Conservation (phyloP, 257 asterid genomes). For the Eucommia ulmoides region DNA sequence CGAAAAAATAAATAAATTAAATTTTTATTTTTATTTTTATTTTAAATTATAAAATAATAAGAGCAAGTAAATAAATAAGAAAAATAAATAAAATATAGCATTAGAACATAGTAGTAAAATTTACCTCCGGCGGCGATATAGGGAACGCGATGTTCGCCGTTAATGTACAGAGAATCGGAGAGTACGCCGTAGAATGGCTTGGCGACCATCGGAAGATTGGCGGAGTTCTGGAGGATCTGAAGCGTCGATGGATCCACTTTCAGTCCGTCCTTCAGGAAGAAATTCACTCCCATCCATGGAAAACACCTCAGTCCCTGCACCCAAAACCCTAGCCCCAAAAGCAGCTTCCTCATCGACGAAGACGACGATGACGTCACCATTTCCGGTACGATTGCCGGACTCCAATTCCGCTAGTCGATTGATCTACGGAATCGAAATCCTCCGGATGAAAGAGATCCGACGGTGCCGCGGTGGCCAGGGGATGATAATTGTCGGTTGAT, state of each 20-base stretch:
- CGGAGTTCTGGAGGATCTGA: slow-evolving; percentile 87
- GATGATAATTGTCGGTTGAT: no score
- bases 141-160: slow-evolving; percentile 91
- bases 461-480: no score
- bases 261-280: slow-evolving; percentile 82
- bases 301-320: slow-evolving; percentile 93
- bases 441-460: no score
- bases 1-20: no score
- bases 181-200: slow-evolving; percentile 78
- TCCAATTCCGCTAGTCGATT: no score
- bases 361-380: background rate
- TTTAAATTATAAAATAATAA: no score
- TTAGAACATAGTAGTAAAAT: no score
- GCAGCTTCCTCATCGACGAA: slow-evolving; percentile 33
- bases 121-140: slow-evolving; percentile 85
- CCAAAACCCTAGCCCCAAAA: slow-evolving; percentile 75
- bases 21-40: no score
- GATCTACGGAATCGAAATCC: no score
- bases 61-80: background rate
- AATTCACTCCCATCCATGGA: slow-evolving; percentile 91
- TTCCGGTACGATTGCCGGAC: no score
- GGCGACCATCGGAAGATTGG: slow-evolving; percentile 91
- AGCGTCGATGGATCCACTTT: slow-evolving; percentile 69
- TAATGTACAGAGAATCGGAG: slow-evolving; percentile 76
- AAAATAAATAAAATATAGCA: no score